These are phyloP conservation scores for Chrysoporthe austroafricana DNA, from an alignment of 2,329 filamentous ascomycete species.

Conservation along the genomic window DNA sequence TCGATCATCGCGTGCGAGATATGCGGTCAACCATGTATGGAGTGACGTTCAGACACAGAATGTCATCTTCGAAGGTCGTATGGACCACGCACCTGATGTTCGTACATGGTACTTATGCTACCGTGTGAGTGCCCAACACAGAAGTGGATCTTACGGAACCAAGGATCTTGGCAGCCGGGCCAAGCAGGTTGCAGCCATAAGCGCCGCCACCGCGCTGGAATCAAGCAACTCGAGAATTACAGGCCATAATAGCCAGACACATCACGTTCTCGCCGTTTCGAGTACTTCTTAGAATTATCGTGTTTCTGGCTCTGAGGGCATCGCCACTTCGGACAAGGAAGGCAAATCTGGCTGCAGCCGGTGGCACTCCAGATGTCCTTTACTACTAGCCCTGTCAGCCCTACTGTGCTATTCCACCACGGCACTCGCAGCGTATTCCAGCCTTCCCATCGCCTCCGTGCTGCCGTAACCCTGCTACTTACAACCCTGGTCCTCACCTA, in stretches of 20 bases:
- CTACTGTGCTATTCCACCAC: constrained; percentile 7
- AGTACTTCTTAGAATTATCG: neutral
- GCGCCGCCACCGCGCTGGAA: constrained; percentile 19
- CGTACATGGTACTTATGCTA: constrained; percentile 8
- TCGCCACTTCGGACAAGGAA: neutral
- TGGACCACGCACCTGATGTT: constrained; percentile 15
- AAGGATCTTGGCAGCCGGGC: constrained; percentile 15
- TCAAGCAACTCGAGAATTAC: constrained; percentile 4
- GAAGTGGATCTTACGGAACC: constrained; percentile 21
- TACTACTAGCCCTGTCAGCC: constrained; percentile 11
- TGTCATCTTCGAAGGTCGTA: constrained; percentile 1
- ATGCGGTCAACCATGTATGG: neutral
- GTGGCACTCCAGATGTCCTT: neutral
- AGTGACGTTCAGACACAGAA: neutral
- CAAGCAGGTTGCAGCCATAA: constrained; percentile 26
- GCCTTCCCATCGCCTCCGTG: neutral
- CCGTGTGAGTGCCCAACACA: constrained; percentile 21
- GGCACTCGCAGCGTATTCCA: constrained; percentile 29
- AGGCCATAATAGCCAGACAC: constrained; percentile 7
- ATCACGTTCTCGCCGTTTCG: neutral
- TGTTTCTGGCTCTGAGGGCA: neutral
- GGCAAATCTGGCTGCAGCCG: neutral
- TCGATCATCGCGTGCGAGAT: neutral
- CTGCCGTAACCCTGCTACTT: constrained; percentile 18
- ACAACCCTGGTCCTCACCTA: constrained; percentile 41